phyloP scores from a whole-genome alignment of 345 rosid genomes.

The Excoecaria agallocha region DNA sequence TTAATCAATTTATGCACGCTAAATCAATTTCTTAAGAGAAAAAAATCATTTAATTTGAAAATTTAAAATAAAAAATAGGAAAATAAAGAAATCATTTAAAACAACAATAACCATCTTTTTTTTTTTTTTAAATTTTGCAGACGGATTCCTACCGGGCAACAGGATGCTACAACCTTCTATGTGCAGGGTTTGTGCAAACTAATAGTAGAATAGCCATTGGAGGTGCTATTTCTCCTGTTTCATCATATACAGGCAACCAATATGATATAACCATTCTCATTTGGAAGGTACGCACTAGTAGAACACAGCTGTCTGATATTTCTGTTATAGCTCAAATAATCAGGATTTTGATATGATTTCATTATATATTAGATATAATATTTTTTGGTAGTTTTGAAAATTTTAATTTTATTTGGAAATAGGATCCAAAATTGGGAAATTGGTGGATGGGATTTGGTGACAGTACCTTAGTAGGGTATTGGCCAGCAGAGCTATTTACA shows the following conservation, averaged over 20 bases:
- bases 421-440: conserved; percentile 90
- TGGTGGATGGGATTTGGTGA: conserved; percentile 99
- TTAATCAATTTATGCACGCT: too few relatives aligned
- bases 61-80: background rate
- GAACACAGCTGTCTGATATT: too few relatives aligned
- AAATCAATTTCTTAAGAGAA: background rate
- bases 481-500: conserved; percentile 95
- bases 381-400: too few relatives aligned
- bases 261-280: conserved; percentile 32
- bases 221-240: conserved; percentile 36
- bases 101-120: background rate
- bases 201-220: conserved; percentile 36
- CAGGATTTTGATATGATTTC: too few relatives aligned
- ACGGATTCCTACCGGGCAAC: conserved; percentile 35
- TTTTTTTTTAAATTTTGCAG: conserved; percentile 9
- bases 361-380: too few relatives aligned
- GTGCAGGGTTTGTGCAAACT: conserved; percentile 38
- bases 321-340: too few relatives aligned
- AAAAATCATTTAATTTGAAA: background rate
- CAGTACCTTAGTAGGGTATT: conserved; percentile 76
- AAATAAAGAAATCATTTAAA: background rate
- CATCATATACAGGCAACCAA: conserved; percentile 22
- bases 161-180: conserved; percentile 38
- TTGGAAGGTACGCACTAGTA: conserved; percentile 24
- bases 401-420: background rate